Evolutionary conservation across 106 monocot species (phyloP), one percentile per base, ranked within the genome.

Genomic region (Dendrobium catenatum): DNA sequence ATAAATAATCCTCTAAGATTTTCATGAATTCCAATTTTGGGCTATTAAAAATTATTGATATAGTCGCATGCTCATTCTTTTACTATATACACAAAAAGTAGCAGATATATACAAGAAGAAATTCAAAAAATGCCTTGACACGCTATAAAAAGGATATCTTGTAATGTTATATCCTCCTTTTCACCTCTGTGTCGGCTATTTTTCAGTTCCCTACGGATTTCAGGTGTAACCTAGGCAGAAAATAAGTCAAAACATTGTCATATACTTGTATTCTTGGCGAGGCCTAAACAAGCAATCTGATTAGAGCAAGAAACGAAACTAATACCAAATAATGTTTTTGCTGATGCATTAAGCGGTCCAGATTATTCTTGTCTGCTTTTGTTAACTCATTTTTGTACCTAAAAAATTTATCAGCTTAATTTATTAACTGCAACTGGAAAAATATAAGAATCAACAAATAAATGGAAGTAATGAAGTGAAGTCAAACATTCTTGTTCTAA

Each of bases 161-260:
- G 89, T 22, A 84, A 86, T 87, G 89, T 87, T 6, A 72, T 24
- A 80, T 89, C 96, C 7, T 85, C 92, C 78, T 92, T 94, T 72
- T 93, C 91, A 5, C 98, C 98, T 13, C 95, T 89, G 55, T 87
- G 91, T 55, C 80, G 85, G 82, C 98, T 99, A 43, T 81, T 87
- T 74, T 89, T 89, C 3, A 99, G 86, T 78, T 99, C 98, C 84
- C 98, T 84, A 29, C 85, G 85, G 29, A 99, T 95, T 86, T 99
- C 98, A 33, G 98, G 98, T n/a, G 98, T 99, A 78, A 99, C 95
- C 98, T 99, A 83, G 26, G 20, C 5, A 73, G 55, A 79, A 29
- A 51, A 83, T 13, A 80, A 43, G 4, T 44, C 74, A 20, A 72
- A 82, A 46, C 18, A 41, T 55, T 68, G 2, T 48, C 56, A 78